These are phyloP conservation scores for Populus pruinosa DNA, from an alignment of 345 rosid genomes.

Conservation along the genomic window DNA sequence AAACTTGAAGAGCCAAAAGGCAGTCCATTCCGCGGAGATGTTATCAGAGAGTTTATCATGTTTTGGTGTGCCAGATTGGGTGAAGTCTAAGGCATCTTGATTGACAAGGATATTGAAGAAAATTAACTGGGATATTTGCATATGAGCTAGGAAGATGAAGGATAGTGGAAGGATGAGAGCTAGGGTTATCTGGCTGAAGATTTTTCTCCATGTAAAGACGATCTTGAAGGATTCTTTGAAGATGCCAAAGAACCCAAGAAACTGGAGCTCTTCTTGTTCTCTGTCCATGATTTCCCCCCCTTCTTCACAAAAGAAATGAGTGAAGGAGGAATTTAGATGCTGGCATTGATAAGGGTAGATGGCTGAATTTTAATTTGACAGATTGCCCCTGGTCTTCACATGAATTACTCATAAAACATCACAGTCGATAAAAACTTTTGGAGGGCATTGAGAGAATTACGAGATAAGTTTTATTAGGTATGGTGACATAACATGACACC, in stretches of 20 bases:
- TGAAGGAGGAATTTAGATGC: neutral
- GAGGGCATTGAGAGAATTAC: too few species aligned
- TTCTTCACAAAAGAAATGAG: neutral
- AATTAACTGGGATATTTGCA: conserved; percentile 30
- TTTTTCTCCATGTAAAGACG: conserved; percentile 33
- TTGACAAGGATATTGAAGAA: conserved; percentile 13
- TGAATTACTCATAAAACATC: too few species aligned
- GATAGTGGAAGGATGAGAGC: conserved; percentile 50
- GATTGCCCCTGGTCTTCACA: too few species aligned
- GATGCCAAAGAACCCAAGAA: conserved; percentile 38
- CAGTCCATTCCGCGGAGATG: conserved; percentile 26
- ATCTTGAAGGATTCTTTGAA: conserved; percentile 41
- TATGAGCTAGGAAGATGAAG: conserved; percentile 45
- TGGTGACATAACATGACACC: too few species aligned
- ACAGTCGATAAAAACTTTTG: too few species aligned
- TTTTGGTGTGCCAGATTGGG: conserved; percentile 15
- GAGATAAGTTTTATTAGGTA: too few species aligned
- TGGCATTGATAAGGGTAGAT: too few species aligned
- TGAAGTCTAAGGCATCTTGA: conserved; percentile 13
- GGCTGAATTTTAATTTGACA: too few species aligned
- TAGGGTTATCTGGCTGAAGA: conserved; percentile 43
- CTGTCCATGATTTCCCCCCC: conserved; percentile 31
- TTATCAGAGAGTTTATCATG: conserved; percentile 23
- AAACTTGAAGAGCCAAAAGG: conserved; percentile 21
- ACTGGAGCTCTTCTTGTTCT: conserved; percentile 54